Evolutionary conservation across 225 moss, liverwort and hornwort species (phyloP), one percentile per base, ranked within the genome.

Genomic region (Bryoerythrophyllum caledonicum): DNA sequence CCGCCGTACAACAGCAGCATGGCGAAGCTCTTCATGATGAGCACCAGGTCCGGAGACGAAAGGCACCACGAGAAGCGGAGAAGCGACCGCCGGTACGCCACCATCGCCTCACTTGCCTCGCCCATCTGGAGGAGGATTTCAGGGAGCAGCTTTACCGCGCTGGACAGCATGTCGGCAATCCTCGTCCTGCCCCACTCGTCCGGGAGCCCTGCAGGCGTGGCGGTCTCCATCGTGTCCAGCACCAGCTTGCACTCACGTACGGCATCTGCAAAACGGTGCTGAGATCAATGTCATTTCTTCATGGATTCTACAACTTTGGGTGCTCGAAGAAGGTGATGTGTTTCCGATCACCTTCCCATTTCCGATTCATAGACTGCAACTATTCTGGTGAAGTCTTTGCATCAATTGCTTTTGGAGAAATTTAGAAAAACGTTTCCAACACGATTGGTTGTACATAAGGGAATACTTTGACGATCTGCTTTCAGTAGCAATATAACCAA

Each of bases 31-130:
- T 94, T 94, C 74, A 85, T 86, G 38, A 89, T 77, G 35, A 82
- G 83, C 30, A 81, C 78, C 9, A 84, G 76, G 72, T 81, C 67
- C 41, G 80, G 74, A 14, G 73, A 78, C 60, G 81, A 79, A 12
- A 91, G 74, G 58, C 85, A 87, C 81, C 92, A 94, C 16, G 86
- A 77, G 71, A 82, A 81, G 44, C 89, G 85, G 4, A 91, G 77
- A 4, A 96, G 86, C 23, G 86, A 85, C 16, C 94, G 86, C 15
- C 96, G 86, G 76, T 86, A 96, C 5, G 91, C 94, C 26, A 84
- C 54, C 80, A 96, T 67, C 27, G 87, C 85, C 9, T 94, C 90
- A 41, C 67, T 73, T 28, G 65, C 72, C 30, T 65, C 74, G 51
- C 86, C 91, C 8, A 69, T 77, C 76, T 90, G 59, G 11, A 83